Evolutionary conservation across 371 early-diverging fungal genomes (phyloP), one percentile per base, ranked within the genome.

Genomic region (Syncephalis fuscata): DNA sequence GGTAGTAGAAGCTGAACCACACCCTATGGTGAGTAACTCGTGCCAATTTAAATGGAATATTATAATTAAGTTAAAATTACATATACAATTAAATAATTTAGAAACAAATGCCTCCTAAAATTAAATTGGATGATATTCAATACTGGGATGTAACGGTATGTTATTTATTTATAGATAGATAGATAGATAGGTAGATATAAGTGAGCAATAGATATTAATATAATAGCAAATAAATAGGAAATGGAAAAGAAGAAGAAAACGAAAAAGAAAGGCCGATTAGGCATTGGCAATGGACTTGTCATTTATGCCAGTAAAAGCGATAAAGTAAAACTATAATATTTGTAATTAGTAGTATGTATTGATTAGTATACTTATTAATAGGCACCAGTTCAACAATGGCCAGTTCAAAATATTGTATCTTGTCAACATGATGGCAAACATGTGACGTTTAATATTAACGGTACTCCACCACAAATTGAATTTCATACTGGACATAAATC

Each of bases 161-260:
- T 49, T 3, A n/a, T 15, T 39, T 24, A n/a, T n/a, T n/a, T n/a
- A n/a, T n/a, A n/a, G n/a, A n/a, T n/a, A n/a, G n/a, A n/a, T n/a
- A n/a, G n/a, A 39, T 39, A 9, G 11, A 22, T 23, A 11, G 40
- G 5, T 48, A 14, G 17, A n/a, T 19, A 3, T 24, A 37, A 16
- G 9, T 9, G 7, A 38, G 7, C 25, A 9, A 20, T 40, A 24
- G 2, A 16, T 15, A n/a, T 20, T 40, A n/a, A 40, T 9, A n/a
- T 37, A 9, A 7, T 17, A 40, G 4, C 41, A 32, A 17, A 16
- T 21, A 46, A 25, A 44, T 26, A 65, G 49, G 70, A 76, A 56
- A 80, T 80, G 53, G 57, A 67, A 7, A 76, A 73, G 49, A 82
- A 82, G 58, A 84, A 83, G 56, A 83, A 82, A 58, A 76, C 71